Evolutionary conservation across 768 basidiomycete genomes (phyloP), one percentile per base, ranked within the genome.

Genomic region (Xerocomellus chrysenteron): DNA sequence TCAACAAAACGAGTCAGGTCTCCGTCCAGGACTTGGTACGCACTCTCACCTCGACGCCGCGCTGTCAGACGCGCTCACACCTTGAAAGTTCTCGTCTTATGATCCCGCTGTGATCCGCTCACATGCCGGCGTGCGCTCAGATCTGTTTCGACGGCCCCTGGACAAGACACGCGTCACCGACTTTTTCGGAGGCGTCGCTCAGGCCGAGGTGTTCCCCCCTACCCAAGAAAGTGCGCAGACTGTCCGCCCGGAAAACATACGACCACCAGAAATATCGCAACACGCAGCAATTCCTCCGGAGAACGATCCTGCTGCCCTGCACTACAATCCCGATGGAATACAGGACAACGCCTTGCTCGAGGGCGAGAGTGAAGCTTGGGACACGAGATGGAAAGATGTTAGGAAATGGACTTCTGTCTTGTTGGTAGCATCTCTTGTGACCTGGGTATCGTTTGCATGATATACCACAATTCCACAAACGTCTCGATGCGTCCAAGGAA

Each of bases 131-230:
- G 87, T 98, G 19, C 87, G 94, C 49, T 84, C 84, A 26, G 90
- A 92, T 68, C 80, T 94, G 17, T 98, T 93, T 75, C 70, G 68
- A 10, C 80, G 89, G 43, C 78, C 82, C 8, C 77, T 93, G n/a
- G 77, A 82, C 46, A 73, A 80, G 40, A 77, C 83, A 1, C 76
- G 82, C 11, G 79, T 94, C 52, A 93, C 91, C 4, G 91, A 94
- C 70, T 94, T 94, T 68, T 87, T 94, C 63, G 92, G 92, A 3
- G 94, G 92, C 2, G 92, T 97, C 17, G 79, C 90, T 16, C 87
- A 89, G 56, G 92, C 88, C 0, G 92, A 98, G 63, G 75, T 94
- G 16, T 68, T 74, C n/a, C 65, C 65, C 44, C 33, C 44, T 35
- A 19, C 47, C 2, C 46, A 61, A 33, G 60, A 64, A 17, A 39